A percentile compares a stretch with the other conserved stretches of the same genome.
Evolutionary conservation across 306 rosid genomes (phyloP).

Genomic region (barrel medic (Medicago truncatula)): MtrunA17r5.0-ANR NC_053045.1:62836501-62837000

Average conservation of each 20-base stretch:
- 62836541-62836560: conserved; percentile 82
- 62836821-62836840: background rate
- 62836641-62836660: conserved; percentile 79
- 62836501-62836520: conserved; percentile 89
- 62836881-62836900: background rate
- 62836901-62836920: background rate
- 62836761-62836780: conserved; percentile 87
- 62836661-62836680: conserved; percentile 77
- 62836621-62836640: conserved; percentile 81
- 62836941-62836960: too few relatives aligned
- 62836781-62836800: conserved; percentile 61
- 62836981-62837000: too few relatives aligned
- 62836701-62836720: conserved; percentile 90
- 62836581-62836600: conserved; percentile 76
- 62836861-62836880: background rate
- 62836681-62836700: conserved; percentile 86
- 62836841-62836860: background rate
- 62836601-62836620: conserved; percentile 70
- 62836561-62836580: conserved; percentile 70
- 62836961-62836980: too few relatives aligned
- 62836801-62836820: conserved; percentile 29
- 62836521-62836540: conserved; percentile 83
- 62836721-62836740: conserved; percentile 88
- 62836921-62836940: too few relatives aligned
- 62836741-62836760: conserved; percentile 90